These are phyloP conservation scores for Barnettozyma botsteinii DNA, from an alignment of 805 yeast genomes.

Conservation along the genomic window DNA sequence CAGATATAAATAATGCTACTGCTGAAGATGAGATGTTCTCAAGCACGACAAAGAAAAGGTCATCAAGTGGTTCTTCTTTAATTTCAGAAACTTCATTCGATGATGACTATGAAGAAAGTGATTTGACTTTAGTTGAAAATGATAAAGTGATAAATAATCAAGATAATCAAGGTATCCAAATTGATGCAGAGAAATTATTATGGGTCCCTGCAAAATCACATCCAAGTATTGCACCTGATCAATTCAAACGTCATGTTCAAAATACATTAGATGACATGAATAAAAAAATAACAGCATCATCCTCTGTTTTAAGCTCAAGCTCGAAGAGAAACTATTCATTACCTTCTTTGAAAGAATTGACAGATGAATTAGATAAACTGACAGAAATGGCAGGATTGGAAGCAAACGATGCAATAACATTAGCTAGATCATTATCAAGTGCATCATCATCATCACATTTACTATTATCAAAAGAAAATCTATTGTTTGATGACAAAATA, in stretches of 20 bases:
- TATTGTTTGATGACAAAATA: conserved; percentile 2
- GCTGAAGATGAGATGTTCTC: conserved; percentile 5
- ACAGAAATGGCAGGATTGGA: conserved; percentile 74
- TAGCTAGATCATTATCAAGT: conserved; percentile 74
- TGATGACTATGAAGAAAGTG: conserved; percentile 11
- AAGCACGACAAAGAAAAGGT: conserved; percentile 9
- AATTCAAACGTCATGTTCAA: conserved; percentile 63
- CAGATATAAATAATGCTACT: conserved; percentile 5
- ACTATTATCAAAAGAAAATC: conserved; percentile 9
- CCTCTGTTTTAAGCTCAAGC: too few species aligned
- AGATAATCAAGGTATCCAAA: conserved; percentile 12
- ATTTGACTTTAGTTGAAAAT: conserved; percentile 10
- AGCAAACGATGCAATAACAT: conserved; percentile 73
- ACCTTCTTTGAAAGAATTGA: conserved; percentile 65
- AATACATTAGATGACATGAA: conserved; percentile 28
- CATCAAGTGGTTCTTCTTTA: conserved; percentile 16
- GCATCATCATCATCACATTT: conserved; percentile 48
- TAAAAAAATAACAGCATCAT: conserved; percentile 8
- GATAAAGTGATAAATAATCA: conserved; percentile 1
- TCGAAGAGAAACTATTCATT: conserved; percentile 27
- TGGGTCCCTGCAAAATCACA: conserved; percentile 98
- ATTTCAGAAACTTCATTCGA: conserved; percentile 10
- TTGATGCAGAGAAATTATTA: conserved; percentile 45
- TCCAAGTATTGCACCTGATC: conserved; percentile 93
- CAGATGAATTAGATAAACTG: conserved; percentile 68